Evolutionary conservation across 1,284 basidiomycete genomes (phyloP).

Genomic region (Moesziomyces antarcticus): DNA sequence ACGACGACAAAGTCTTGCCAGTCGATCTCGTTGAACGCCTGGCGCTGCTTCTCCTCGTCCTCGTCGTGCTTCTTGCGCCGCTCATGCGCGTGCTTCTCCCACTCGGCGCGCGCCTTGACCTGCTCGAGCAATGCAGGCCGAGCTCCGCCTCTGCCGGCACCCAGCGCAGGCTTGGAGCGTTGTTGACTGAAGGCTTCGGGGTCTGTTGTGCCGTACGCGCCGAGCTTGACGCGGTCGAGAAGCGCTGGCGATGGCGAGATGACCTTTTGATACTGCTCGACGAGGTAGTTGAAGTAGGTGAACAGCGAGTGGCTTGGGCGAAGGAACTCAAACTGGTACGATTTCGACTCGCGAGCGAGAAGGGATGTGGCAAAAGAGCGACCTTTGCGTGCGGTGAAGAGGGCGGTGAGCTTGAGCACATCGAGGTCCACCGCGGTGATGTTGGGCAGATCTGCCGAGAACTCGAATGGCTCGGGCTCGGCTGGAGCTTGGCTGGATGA

Average conservation of each 20-base stretch:
- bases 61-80: constrained; percentile 86
- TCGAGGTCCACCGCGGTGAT: constrained; percentile 86
- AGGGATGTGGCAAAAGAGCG: constrained; percentile 85
- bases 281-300: constrained; percentile 94
- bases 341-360: constrained; percentile 87
- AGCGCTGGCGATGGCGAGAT: constrained; percentile 83
- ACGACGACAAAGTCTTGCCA: constrained; percentile 99
- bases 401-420: constrained; percentile 78
- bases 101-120: constrained; percentile 81
- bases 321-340: constrained; percentile 98
- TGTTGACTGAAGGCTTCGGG: constrained; percentile 17
- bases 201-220: constrained; percentile 49
- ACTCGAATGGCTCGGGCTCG: constrained; percentile 85
- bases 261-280: constrained; percentile 94
- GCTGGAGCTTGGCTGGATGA: constrained; percentile 67
- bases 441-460: constrained; percentile 87
- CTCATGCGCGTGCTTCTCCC: constrained; percentile 85
- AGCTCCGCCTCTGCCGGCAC: constrained; percentile 52
- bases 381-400: constrained; percentile 93
- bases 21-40: constrained; percentile 85
- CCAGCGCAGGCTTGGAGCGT: constrained; percentile 15
- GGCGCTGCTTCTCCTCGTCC: constrained; percentile 76
- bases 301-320: constrained; percentile 95
- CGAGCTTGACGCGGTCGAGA: constrained; percentile 74
- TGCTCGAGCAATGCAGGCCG: constrained; percentile 82